A percentile compares a stretch with the other conserved stretches of the same genome.
phyloP scores from a whole-genome alignment of 108 stramenopile genomes.

The Pseudonitzschia pungens region DNA sequence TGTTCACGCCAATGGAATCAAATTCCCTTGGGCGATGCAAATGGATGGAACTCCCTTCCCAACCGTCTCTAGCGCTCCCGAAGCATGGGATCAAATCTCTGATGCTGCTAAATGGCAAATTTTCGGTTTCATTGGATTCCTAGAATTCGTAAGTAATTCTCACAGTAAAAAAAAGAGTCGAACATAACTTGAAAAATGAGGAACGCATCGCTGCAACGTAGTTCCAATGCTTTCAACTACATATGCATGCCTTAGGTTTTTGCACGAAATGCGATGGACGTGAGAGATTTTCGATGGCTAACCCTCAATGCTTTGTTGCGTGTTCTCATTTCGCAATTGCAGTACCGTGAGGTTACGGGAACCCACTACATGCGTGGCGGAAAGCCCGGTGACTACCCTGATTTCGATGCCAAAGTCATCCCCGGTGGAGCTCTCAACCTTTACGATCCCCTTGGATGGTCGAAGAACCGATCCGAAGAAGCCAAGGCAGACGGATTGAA shows the following conservation, averaged over 20 bases:
- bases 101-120: conserved; percentile 84
- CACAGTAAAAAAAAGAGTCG: too few species aligned
- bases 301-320: too few species aligned
- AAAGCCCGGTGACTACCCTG: conserved; percentile 73
- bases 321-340: neutral
- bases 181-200: too few species aligned
- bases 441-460: conserved; percentile 68
- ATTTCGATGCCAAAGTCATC: conserved; percentile 51
- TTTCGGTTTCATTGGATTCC: conserved; percentile 78
- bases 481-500: conserved; percentile 65
- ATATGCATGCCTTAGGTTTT: too few species aligned
- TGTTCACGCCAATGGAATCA: conserved; percentile 61
- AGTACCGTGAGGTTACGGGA: conserved; percentile 36
- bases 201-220: too few species aligned
- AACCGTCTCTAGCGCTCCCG: conserved; percentile 48
- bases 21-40: conserved; percentile 64
- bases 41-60: conserved; percentile 67
- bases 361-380: conserved; percentile 82
- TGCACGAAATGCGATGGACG: too few species aligned
- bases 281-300: too few species aligned
- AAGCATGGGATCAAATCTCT: conserved; percentile 79
- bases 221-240: neutral
- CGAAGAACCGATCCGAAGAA: conserved; percentile 51
- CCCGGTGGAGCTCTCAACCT: conserved; percentile 75
- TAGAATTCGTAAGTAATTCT: conserved; percentile 68